These are phyloP conservation scores for Metschnikowia shivogae DNA, from an alignment of 805 yeast genomes.

Conservation along the genomic window DNA sequence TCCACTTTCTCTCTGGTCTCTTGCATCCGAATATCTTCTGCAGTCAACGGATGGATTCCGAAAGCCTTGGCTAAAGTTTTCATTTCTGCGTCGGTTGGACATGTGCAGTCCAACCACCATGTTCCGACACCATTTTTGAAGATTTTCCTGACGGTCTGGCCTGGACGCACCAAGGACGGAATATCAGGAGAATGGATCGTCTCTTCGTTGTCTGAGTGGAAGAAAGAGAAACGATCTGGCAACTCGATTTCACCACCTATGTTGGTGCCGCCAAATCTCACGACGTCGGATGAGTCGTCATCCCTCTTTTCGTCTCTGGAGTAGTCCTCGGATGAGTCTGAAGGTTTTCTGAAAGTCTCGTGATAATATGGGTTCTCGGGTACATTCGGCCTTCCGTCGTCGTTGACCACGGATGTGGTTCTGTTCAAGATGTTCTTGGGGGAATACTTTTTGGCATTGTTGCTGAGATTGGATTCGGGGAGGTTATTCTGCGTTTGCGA, in stretches of 20 bases:
- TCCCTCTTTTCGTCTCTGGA: conserved; percentile 19
- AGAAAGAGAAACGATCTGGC: conserved; percentile 82
- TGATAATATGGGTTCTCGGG: neutral
- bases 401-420: neutral
- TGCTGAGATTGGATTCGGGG: conserved; percentile 28
- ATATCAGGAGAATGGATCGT: conserved; percentile 88
- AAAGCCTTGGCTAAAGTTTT: conserved; percentile 86
- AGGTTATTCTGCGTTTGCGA: conserved; percentile 25
- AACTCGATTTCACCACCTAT: conserved; percentile 29
- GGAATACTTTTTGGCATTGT: conserved; percentile 61
- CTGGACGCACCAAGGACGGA: conserved; percentile 66
- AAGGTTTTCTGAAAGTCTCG: conserved; percentile 6
- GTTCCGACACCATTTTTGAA: conserved; percentile 71
- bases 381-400: neutral
- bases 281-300: conserved; percentile 29
- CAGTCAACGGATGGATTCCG: conserved; percentile 96
- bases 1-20: conserved; percentile 98
- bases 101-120: conserved; percentile 95
- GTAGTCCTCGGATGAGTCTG: conserved; percentile 25
- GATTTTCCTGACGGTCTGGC: conserved; percentile 60
- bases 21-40: conserved; percentile 95
- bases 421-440: conserved; percentile 40
- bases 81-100: conserved; percentile 96
- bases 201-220: conserved; percentile 75
- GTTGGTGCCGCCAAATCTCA: conserved; percentile 38